Conservation (phyloP, 2,329 filamentous ascomycete genomes). For the Zymoseptoria ardabiliae region DNA sequence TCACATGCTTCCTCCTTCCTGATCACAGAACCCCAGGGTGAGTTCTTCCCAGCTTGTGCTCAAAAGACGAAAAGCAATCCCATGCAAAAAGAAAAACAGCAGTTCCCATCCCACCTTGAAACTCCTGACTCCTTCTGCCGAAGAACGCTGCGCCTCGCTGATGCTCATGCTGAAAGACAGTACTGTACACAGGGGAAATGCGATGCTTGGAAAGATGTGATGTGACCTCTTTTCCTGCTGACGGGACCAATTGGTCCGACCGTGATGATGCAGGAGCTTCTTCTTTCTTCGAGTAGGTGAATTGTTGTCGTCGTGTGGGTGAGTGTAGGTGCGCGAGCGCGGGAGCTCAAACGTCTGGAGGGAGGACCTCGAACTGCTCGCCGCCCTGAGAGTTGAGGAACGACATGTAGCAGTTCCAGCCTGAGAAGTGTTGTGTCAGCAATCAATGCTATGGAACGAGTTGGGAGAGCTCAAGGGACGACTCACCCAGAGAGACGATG, state of each 20-base stretch:
- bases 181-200: not conserved
- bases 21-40: not conserved
- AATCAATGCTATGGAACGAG: too few relatives aligned
- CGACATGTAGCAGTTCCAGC: conserved; percentile 54
- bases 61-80: not conserved
- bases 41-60: not conserved
- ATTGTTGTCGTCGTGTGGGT: not conserved
- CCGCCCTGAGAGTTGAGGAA: conserved; percentile 38
- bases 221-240: not conserved
- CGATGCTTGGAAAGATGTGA: not conserved
- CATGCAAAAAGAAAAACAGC: not conserved
- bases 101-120: not conserved
- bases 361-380: not conserved
- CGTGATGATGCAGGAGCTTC: not conserved
- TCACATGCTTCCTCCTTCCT: not conserved
- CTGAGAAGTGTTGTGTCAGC: conserved; percentile 32
- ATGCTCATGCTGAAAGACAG: not conserved
- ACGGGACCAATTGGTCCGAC: not conserved
- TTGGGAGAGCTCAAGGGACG: too few relatives aligned
- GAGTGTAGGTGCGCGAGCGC: not conserved
- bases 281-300: not conserved
- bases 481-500: conserved; percentile 62
- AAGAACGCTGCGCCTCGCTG: not conserved
- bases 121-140: not conserved
- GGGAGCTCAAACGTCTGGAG: not conserved